A percentile compares a stretch with the other conserved stretches of the same genome.
Conservation (phyloP, 1,284 basidiomycete genomes). For the Apiotrichum gracile region DNA sequence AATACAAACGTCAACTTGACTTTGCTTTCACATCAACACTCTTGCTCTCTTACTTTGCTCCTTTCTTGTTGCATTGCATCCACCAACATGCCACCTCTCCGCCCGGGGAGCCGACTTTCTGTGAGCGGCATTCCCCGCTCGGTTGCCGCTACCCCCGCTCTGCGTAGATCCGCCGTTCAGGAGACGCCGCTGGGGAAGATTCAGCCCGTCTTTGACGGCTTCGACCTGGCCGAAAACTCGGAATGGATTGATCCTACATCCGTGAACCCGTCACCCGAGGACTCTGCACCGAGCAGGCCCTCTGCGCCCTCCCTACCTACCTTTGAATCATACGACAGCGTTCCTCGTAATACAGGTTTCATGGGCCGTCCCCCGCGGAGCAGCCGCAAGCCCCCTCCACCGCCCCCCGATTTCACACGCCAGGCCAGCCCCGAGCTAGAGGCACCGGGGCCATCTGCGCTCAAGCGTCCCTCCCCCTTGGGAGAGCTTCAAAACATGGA, state of each 20-base stretch:
- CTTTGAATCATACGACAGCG: too few species aligned
- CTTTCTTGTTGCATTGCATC: neutral
- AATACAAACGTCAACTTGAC: neutral
- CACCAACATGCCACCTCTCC: neutral
- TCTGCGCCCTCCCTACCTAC: too few species aligned
- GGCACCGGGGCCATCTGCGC: too few species aligned
- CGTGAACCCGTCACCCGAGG: too few species aligned
- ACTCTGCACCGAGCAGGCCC: too few species aligned
- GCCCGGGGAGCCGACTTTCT: neutral
- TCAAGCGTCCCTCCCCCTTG: too few species aligned
- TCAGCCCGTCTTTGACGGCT: conserved; percentile 11
- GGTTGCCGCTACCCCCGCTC: neutral
- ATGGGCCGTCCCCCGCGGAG: too few species aligned
- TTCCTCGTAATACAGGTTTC: too few species aligned
- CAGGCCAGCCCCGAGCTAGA: too few species aligned
- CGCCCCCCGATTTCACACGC: too few species aligned
- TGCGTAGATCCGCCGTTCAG: neutral
- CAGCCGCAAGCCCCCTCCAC: too few species aligned
- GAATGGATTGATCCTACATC: conserved; percentile 3
- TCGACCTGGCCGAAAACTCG: conserved; percentile 8
- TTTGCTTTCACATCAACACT: neutral
- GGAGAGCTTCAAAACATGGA: too few species aligned
- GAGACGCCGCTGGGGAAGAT: conserved; percentile 14
- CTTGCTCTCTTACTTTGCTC: neutral
- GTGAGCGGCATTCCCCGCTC: neutral